phyloP scores from a whole-genome alignment of 805 yeast species.

The Kurtzmaniella fragi region DNA sequence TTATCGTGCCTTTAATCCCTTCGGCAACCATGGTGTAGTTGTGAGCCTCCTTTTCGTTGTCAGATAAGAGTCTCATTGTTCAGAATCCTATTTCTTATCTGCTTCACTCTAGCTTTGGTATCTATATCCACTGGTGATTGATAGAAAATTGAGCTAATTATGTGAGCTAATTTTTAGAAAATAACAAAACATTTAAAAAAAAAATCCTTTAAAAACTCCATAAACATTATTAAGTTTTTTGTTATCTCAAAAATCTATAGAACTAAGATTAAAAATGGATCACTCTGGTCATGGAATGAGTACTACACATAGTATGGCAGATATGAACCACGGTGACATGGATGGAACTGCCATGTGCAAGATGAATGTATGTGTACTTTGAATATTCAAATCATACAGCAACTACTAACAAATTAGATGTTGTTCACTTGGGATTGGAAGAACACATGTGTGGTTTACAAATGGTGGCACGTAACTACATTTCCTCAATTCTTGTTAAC shows the following conservation, averaged over 20 bases:
- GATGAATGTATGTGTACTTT: constrained; percentile 46
- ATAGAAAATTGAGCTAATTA: no score
- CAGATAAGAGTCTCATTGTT: constrained; percentile 31
- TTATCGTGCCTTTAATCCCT: constrained; percentile 30
- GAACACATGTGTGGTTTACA: constrained; percentile 66
- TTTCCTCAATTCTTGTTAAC: constrained; percentile 47
- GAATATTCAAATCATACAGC: not conserved
- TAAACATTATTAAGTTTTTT: no score
- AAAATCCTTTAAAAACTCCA: no score
- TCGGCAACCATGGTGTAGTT: constrained; percentile 27
- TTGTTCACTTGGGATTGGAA: constrained; percentile 74
- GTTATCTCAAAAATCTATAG: no score
- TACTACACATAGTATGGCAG: constrained; percentile 16
- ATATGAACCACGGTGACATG: constrained; percentile 13
- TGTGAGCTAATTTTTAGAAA: no score
- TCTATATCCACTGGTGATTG: no score
- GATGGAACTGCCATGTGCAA: constrained; percentile 38
- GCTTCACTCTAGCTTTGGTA: not conserved
- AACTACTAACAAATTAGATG: constrained; percentile 39
- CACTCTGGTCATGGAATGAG: constrained; percentile 6
- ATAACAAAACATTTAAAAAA: no score
- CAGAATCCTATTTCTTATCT: not conserved
- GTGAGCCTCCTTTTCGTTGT: constrained; percentile 38
- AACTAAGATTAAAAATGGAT: constrained; percentile 5
- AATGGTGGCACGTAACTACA: constrained; percentile 75